Conservation (phyloP, 768 basidiomycete genomes). For the Mycena epipterygia region DNA sequence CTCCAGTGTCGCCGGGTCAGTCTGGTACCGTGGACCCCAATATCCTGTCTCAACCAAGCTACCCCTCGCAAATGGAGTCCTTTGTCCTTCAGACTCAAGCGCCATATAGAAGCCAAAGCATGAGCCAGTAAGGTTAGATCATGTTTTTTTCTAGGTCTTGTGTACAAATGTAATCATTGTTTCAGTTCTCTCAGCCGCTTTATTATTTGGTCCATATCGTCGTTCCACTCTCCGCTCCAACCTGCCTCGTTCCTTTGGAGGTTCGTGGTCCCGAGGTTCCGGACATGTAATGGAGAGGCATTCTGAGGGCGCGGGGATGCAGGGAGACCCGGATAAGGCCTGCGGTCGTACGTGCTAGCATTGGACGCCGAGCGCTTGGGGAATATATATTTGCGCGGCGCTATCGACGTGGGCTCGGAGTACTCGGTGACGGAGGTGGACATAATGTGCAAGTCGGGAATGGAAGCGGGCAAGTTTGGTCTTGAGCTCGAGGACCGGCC, state of each 20-base stretch:
- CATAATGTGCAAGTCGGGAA: not conserved
- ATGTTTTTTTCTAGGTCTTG: not conserved
- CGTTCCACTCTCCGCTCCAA: conserved; percentile 19
- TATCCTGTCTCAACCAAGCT: conserved; percentile 4
- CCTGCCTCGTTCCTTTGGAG: not conserved
- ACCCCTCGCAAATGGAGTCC: not conserved
- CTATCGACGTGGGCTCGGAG: not conserved
- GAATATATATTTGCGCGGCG: not conserved
- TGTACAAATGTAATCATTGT: conserved; percentile 7
- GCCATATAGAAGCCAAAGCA: conserved; percentile 64
- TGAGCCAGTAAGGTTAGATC: conserved; percentile 42
- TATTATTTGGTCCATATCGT: conserved; percentile 1
- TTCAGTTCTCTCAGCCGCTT: conserved; percentile 4
- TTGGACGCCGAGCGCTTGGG: not conserved
- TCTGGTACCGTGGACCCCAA: conserved; percentile 6
- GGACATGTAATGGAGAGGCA: not conserved
- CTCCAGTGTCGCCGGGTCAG: not conserved
- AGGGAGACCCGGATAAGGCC: not conserved
- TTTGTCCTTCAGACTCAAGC: conserved; percentile 62
- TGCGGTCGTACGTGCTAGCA: not conserved
- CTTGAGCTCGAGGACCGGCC: not conserved
- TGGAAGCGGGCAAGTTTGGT: not conserved
- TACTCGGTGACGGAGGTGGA: too few relatives aligned
- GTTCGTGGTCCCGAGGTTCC: not conserved
- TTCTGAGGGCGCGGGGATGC: not conserved